A percentile compares a stretch with the other conserved stretches of the same genome.
Conservation (phyloP, 495 filamentous ascomycete species). For the Penicillium malachiteum region DNA sequence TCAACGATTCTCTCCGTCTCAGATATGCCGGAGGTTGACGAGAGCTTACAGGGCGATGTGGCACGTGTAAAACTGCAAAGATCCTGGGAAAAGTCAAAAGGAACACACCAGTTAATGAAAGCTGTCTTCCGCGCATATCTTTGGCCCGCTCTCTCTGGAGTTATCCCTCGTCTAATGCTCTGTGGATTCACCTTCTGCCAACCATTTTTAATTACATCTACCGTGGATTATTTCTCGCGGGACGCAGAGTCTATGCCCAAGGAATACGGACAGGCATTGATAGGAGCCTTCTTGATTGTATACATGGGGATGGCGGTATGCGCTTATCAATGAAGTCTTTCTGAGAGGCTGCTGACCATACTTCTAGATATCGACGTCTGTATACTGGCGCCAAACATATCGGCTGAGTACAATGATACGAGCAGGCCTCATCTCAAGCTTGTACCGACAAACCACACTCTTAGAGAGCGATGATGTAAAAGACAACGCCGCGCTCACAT, state of each 20-base stretch:
- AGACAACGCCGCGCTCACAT: constrained; percentile 46
- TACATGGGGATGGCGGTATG: constrained; percentile 55
- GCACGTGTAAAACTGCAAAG: neutral
- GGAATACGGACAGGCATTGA: constrained; percentile 53
- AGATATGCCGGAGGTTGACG: neutral
- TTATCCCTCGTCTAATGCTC: constrained; percentile 48
- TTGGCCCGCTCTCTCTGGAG: constrained; percentile 35
- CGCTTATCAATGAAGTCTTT: neutral
- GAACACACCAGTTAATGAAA: constrained; percentile 13
- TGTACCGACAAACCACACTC: constrained; percentile 31
- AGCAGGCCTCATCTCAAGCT: constrained; percentile 44
- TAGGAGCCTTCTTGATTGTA: constrained; percentile 54
- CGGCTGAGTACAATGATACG: constrained; percentile 52
- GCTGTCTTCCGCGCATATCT: constrained; percentile 19
- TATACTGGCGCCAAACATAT: constrained; percentile 52
- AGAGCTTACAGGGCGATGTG: neutral
- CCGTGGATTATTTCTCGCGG: constrained; percentile 35
- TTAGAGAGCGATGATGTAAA: constrained; percentile 18
- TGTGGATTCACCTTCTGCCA: constrained; percentile 58
- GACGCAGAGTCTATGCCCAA: constrained; percentile 17
- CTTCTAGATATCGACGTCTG: constrained; percentile 18
- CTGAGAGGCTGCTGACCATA: neutral
- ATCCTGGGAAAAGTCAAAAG: neutral
- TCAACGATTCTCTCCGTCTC: neutral
- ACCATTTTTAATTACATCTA: constrained; percentile 55